These are phyloP conservation scores for Plasmodium vinckei DNA, from an alignment of 169 alveolate genomes.

Conservation along the genomic window DNA sequence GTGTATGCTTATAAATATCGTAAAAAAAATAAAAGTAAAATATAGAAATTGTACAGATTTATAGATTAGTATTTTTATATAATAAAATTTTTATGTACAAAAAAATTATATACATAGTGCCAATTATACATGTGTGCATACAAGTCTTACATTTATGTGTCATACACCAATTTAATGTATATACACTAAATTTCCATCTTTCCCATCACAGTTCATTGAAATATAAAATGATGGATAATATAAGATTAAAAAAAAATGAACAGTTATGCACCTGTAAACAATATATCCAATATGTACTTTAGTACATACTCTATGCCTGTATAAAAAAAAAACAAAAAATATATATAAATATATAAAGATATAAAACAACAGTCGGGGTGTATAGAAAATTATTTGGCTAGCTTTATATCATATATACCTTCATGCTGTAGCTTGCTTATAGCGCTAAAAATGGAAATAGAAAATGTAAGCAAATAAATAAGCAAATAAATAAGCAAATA, in stretches of 20 bases:
- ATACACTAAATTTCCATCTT: constrained; percentile 18
- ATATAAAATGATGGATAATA: constrained; percentile 1
- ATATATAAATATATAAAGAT: neutral
- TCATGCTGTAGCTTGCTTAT: constrained; percentile 62
- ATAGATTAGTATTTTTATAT: no score
- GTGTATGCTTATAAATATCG: neutral
- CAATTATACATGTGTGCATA: neutral
- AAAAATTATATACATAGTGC: neutral
- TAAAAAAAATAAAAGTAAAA: neutral
- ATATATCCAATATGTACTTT: constrained; percentile 49
- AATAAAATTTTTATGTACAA: neutral
- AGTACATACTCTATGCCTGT: constrained; percentile 71
- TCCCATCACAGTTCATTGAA: constrained; percentile 1
- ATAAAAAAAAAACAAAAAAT: neutral
- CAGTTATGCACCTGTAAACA: constrained; percentile 44
- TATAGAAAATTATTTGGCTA: neutral
- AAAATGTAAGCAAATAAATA: neutral
- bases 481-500: neutral
- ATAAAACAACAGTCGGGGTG: neutral
- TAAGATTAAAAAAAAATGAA: neutral
- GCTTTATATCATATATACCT: constrained; percentile 16
- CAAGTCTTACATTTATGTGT: neutral
- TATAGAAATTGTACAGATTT: neutral
- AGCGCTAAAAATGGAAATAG: constrained; percentile 33
- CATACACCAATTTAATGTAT: constrained; percentile 12